Conservation (phyloP, 192 early-diverging fungal species). For the Rhizophagus prolifer region DNA sequence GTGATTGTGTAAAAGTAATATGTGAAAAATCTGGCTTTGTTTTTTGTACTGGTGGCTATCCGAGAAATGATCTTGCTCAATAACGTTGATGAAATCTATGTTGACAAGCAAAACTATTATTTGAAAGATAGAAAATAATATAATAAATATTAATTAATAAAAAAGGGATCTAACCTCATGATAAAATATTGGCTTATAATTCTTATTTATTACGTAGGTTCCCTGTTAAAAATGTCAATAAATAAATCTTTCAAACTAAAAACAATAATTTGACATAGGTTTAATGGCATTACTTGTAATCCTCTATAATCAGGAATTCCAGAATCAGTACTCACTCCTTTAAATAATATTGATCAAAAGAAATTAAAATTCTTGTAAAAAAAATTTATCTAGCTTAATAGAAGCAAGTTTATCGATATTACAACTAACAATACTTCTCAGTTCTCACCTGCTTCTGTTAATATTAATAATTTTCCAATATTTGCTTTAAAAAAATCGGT, state of each 20-base stretch:
- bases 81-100: constrained; percentile 76
- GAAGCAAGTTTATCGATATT: background rate
- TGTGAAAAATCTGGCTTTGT: constrained; percentile 79
- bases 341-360: constrained; percentile 8
- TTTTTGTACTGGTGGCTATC: constrained; percentile 65
- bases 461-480: constrained; percentile 38
- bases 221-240: constrained; percentile 37
- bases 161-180: constrained; percentile 54
- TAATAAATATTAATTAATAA: background rate
- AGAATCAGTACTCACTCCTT: constrained; percentile 62
- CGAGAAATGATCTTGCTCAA: constrained; percentile 88
- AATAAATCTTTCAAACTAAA: background rate
- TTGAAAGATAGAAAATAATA: background rate
- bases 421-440: no score
- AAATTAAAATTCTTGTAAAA: background rate
- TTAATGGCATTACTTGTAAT: constrained; percentile 35
- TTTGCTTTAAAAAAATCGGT: background rate
- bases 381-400: background rate
- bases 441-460: constrained; percentile 53
- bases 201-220: constrained; percentile 66
- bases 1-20: constrained; percentile 52
- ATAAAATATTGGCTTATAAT: constrained; percentile 84
- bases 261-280: constrained; percentile 36
- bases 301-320: constrained; percentile 89
- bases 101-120: constrained; percentile 47